phyloP scores from a whole-genome alignment of 164 flowering plant genomes.

The Tetrastigma voinierianum region DNA sequence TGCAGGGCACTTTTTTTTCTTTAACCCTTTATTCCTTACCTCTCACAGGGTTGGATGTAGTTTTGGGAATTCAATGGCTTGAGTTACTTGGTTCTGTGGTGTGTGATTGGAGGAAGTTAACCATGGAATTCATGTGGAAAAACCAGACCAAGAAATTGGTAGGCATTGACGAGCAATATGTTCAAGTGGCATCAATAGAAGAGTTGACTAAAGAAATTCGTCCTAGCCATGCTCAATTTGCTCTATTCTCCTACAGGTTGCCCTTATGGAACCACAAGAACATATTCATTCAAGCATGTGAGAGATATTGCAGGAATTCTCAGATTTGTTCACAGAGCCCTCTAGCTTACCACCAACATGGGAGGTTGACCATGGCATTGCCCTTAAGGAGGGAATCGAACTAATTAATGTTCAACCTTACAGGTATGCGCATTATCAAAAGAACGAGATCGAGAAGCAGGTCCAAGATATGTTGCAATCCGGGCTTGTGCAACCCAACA shows the following conservation, averaged over 20 bases:
- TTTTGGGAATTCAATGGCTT: not conserved
- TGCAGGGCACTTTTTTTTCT: not conserved
- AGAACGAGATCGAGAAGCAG: not conserved
- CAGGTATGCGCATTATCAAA: too few species aligned
- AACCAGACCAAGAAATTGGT: not conserved
- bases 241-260: not conserved
- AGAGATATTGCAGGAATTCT: not conserved
- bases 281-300: not conserved
- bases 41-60: not conserved
- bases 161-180: not conserved
- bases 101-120: not conserved
- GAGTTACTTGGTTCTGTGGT: not conserved
- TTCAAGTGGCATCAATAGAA: not conserved
- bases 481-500: not conserved
- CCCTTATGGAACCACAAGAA: not conserved
- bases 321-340: not conserved
- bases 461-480: not conserved
- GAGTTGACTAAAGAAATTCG: not conserved
- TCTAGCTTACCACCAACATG: not conserved
- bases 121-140: not conserved
- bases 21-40: conserved; percentile 1
- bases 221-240: not conserved
- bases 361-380: not conserved
- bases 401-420: too few species aligned
- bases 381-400: not conserved